Base-by-base conservation (phyloP, 108 stramenopile genomes). In the Nitzschia sp. region DNA sequence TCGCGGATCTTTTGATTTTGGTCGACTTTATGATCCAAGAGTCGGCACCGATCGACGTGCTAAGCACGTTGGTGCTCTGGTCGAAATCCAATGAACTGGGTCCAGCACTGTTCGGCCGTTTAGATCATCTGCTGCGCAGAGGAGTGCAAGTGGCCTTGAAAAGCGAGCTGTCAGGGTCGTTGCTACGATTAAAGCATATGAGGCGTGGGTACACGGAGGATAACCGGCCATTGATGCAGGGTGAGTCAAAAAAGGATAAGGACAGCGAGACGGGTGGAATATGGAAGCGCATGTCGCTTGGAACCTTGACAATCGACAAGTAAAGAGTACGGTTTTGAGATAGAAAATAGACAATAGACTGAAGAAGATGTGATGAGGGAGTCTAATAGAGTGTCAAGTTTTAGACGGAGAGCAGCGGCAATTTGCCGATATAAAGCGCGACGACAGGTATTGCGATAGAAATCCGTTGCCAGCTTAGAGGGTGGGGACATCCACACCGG, bases 101-200 rank as follows among this genome's bases (percentile, higher is more conserved):
- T 72, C 28, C 82, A 58, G 54, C 68, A 51, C 23, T 84, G 38
- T 62, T 62, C 24, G 25, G 69, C 17, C 56, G 68, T 31, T 30
- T 84, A n/a, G 61, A 77, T 47, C 19, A 19, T 19, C 59, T 77
- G 17, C 54, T 89, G 61, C 51, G 77, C 34, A 71, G 82, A 21
- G 87, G 85, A 2, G 84, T 85, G 34, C 76, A 77, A 26, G 75
- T 79, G 42, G 73, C 82, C 30, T 51, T 80, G 42, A 58, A 70
- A 35, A 79, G 46, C 18, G 91, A 87, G 76, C 54, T 88, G 23
- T 89, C 91, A 15, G 83, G 84, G 19, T 85, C 90, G 13, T 48
- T 92, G 68, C 68, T 92, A n/a, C 77, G 86, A 64, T 62, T 92
- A 47, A 73, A 82, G 45, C 54, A 81, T 26, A 79, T 82, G 15